Evolutionary conservation across 345 rosid species (phyloP).

Genomic region (Eucalyptus sp.): DNA sequence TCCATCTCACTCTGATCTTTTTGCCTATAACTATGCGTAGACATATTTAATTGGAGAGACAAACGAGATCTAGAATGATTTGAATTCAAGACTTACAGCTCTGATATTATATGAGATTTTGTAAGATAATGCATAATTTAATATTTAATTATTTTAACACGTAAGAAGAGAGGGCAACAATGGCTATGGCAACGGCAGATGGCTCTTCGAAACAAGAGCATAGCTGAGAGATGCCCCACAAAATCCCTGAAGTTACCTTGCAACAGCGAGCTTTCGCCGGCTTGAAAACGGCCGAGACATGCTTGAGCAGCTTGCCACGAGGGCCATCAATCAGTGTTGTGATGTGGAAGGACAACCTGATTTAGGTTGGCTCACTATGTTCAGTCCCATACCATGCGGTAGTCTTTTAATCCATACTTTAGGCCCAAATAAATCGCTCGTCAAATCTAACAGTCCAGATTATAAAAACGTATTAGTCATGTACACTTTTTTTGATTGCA

Average conservation of each 20-base stretch:
- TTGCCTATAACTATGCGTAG: too few species aligned
- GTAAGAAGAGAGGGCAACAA: too few species aligned
- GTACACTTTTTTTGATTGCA: accelerated
- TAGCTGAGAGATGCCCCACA: neutral
- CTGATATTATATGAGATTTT: accelerated
- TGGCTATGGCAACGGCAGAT: too few species aligned
- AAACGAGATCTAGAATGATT: accelerated
- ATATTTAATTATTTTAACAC: too few species aligned
- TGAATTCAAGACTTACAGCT: too few species aligned
- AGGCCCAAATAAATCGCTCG: neutral
- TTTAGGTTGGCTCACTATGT: neutral
- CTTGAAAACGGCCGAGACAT: neutral
- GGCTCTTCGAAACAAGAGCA: too few species aligned
- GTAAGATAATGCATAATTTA: too few species aligned
- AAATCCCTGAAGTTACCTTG: neutral
- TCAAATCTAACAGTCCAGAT: neutral
- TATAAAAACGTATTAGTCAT: neutral
- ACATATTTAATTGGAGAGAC: too few species aligned
- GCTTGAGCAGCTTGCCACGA: neutral
- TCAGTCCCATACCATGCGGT: accelerated
- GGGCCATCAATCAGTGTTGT: neutral
- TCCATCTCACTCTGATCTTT: too few species aligned
- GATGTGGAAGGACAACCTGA: neutral
- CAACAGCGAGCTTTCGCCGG: neutral
- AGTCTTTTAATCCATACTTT: too few species aligned